Evolutionary conservation across 2,329 filamentous ascomycete genomes (phyloP), one percentile per base, ranked within the genome.

Genomic region (Coniochaeta prunicola): DNA sequence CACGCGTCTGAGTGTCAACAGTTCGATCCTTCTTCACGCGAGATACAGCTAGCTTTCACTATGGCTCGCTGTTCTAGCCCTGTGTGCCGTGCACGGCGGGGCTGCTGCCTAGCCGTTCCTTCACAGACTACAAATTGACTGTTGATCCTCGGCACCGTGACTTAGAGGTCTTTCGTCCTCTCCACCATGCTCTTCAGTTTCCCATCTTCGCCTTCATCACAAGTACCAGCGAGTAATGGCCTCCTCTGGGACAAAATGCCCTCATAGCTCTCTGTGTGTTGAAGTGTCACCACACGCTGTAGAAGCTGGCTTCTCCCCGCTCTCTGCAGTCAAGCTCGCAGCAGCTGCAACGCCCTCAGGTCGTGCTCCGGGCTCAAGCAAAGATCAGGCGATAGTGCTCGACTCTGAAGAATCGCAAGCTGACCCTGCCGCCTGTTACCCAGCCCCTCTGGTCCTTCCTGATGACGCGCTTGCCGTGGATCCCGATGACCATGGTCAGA

Each of bases 401-500:
- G 45, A 50, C 45, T 7, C 13, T 28, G 45, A 28, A 10, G 45
- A 30, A 5, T 26, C 21, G 7, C 12, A 21, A 28, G 45, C 26
- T 17, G 24, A 50, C 45, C 8, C 8, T 12, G 31, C 26, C 2
- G 17, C n/a, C 17, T 55, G 30, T 28, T 55, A 34, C 30, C 53
- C 53, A 8, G 30, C 53, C 7, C 53, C 53, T n/a, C 53, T 89
- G 6, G 72, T 87, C 0, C 70, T 89, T 0, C 85, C 86, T 0
- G 76, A 73, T 2, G 85, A 88, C 65, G 81, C 83, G 21, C 73
- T 89, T 1, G 77, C 79, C 0, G 69, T 75, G 34, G 79, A 87
- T 40, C 79, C 81, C 1, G 71, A 77, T 5, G 76, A 74, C 40
- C 73, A 76, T 1, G 70, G 78, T 0, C 85, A 89, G 62, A 80